Evolutionary conservation across 2,329 filamentous ascomycete genomes (phyloP).

Genomic region (Neofusicoccum umdonicola): DNA sequence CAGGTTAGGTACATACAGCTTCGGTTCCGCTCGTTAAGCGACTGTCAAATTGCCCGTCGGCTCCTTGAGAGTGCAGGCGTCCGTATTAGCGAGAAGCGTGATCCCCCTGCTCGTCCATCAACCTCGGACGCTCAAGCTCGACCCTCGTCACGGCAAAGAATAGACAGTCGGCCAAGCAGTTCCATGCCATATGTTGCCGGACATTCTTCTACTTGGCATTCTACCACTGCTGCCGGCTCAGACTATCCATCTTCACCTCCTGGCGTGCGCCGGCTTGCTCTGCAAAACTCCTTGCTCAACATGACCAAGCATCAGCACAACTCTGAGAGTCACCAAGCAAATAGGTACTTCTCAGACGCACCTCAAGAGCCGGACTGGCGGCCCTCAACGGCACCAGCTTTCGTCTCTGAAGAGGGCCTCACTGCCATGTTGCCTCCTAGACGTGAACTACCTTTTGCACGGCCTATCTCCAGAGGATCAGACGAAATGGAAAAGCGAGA

Average conservation of each 20-base stretch:
- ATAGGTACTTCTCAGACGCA: not conserved
- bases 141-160: not conserved
- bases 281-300: conserved; percentile 23
- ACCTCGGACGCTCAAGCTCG: not conserved
- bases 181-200: too few species aligned
- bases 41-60: conserved; percentile 34
- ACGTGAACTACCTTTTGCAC: conserved; percentile 40
- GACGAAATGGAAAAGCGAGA: too few species aligned
- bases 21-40: conserved; percentile 38
- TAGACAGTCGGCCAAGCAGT: not conserved
- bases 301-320: not conserved
- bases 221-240: not conserved
- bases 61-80: not conserved
- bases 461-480: not conserved
- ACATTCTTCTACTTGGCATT: not conserved
- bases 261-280: not conserved
- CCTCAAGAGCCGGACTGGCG: not conserved
- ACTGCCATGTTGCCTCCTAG: conserved; percentile 32
- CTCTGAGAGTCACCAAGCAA: not conserved
- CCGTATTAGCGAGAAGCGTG: not conserved
- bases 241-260: not conserved
- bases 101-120: not conserved
- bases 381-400: conserved; percentile 20
- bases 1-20: conserved; percentile 47
- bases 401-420: conserved; percentile 19